Base-by-base conservation (phyloP, 2,329 filamentous ascomycete species). In the Aspergillus aculeatinus region DNA sequence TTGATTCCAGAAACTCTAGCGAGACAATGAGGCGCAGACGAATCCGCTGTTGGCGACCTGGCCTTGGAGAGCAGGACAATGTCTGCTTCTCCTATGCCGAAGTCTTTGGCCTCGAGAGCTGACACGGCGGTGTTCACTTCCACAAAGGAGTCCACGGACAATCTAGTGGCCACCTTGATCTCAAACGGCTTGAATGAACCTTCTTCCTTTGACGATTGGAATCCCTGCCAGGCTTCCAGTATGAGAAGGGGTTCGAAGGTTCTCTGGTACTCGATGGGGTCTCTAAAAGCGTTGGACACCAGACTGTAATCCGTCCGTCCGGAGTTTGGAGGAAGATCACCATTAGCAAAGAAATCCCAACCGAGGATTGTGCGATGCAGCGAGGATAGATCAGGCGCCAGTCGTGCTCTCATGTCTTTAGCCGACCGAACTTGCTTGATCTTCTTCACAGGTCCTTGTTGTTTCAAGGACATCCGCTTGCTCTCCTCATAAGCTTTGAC, bases 161-260 rank as follows among this genome's bases (percentile, higher is more conserved):
- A 88, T 62, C 95, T 89, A 69, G 90, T 96, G 53, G 90, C 85
- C 56, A 99, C 85, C 71, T 93, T 96, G 75, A 98, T 87, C 61
- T 92, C 91, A 70, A 96, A 96, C 0, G 91, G 81, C 71, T 89
- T 92, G 64, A 87, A 87, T 21, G 85, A 90, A 51, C 88, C 86
- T 75, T 99, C 95, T 70, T 97, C 92, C 73, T 93, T 93, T 21
- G 91, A 86, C 53, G 92, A 93, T 54, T 96, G 88, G 73, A 99
- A 95, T 4, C 91, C 90, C 72, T 96, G 90, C 95, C 95, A 99
- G 31, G 94, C 94, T 80, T 99, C 95, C 27, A 96, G 89, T 31
- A 95, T 87, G 35, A 99, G 83, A 23, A 99, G 82, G 5, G 94
- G 93, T 66, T 96, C 88, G 75, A 99, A 99, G 0, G 92, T 96